Conservation (phyloP, 176 grass and related monocot genomes). For the Avena insularis region DNA sequence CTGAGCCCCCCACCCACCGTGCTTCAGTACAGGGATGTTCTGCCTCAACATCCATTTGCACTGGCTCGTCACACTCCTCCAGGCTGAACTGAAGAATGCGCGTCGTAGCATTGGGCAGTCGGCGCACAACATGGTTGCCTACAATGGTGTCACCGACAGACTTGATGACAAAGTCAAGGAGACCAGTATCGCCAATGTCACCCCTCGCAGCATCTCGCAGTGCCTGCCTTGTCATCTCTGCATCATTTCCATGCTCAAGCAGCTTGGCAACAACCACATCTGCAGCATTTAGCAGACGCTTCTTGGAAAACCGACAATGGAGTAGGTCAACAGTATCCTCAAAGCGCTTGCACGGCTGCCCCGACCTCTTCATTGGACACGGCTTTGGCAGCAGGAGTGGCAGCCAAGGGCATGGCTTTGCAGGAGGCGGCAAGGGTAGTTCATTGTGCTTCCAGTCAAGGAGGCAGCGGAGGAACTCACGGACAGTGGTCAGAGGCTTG, state of each 20-base stretch:
- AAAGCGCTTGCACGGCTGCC: conserved; percentile 62
- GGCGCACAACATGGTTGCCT: conserved; percentile 64
- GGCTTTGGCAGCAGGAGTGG: conserved; percentile 44
- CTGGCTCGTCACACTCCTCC: conserved; percentile 59
- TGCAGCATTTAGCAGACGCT: conserved; percentile 66
- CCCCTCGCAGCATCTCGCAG: conserved; percentile 84
- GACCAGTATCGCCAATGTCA: conserved; percentile 86
- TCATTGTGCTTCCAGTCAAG: conserved; percentile 74
- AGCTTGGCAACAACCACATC: conserved; percentile 79
- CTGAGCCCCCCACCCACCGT: conserved; percentile 48
- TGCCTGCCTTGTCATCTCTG: conserved; percentile 73
- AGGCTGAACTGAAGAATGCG: conserved; percentile 83
- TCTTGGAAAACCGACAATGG: conserved; percentile 75
- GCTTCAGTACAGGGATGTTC: conserved; percentile 8
- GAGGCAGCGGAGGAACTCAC: conserved; percentile 72
- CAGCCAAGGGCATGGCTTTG: conserved; percentile 13
- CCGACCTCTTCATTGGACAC: conserved; percentile 35
- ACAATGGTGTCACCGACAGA: conserved; percentile 77
- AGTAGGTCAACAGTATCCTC: conserved; percentile 64
- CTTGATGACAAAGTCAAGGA: conserved; percentile 94
- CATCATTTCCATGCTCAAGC: conserved; percentile 59
- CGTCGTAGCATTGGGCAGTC: conserved; percentile 60
- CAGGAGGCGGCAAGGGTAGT: conserved; percentile 26
- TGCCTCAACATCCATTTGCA: conserved; percentile 37
- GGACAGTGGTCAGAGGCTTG: conserved; percentile 60